These are phyloP conservation scores for Staphylotrichum tortipilum DNA, from an alignment of 495 filamentous ascomycete species.

Conservation along the genomic window DNA sequence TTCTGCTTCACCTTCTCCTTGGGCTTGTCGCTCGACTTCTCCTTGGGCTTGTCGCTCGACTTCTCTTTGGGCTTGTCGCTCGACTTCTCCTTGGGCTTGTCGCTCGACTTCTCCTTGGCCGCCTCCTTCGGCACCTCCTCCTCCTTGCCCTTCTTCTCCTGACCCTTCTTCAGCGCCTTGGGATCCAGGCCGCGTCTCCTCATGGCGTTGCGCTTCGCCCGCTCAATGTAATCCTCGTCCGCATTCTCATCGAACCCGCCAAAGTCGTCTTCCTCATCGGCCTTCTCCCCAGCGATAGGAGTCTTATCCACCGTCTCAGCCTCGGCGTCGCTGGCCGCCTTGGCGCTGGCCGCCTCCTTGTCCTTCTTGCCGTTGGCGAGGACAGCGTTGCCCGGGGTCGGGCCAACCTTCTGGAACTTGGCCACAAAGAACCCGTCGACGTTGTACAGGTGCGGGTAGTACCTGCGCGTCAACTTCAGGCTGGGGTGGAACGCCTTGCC, in stretches of 20 bases:
- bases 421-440: constrained; percentile 98
- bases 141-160: constrained; percentile 15
- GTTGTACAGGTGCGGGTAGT: constrained; percentile 92
- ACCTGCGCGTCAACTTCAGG: constrained; percentile 78
- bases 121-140: constrained; percentile 14
- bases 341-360: constrained; percentile 18
- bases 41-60: constrained; percentile 4
- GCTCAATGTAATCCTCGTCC: constrained; percentile 66
- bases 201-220: constrained; percentile 56
- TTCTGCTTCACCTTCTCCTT: constrained; percentile 16
- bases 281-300: constrained; percentile 39
- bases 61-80: constrained; percentile 14
- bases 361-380: constrained; percentile 30
- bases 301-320: constrained; percentile 42
- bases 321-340: constrained; percentile 18
- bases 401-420: constrained; percentile 89
- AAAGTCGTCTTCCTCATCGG: constrained; percentile 49
- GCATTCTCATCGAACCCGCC: constrained; percentile 85
- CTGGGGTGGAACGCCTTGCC: constrained; percentile 81
- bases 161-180: constrained; percentile 31
- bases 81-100: constrained; percentile 17
- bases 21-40: constrained; percentile 16
- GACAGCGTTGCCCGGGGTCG: constrained; percentile 52
- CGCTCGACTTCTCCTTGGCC: constrained; percentile 11
- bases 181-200: constrained; percentile 47